phyloP scores from a whole-genome alignment of 352 stramenopile species.

The Phytophthora lateralis region DNA sequence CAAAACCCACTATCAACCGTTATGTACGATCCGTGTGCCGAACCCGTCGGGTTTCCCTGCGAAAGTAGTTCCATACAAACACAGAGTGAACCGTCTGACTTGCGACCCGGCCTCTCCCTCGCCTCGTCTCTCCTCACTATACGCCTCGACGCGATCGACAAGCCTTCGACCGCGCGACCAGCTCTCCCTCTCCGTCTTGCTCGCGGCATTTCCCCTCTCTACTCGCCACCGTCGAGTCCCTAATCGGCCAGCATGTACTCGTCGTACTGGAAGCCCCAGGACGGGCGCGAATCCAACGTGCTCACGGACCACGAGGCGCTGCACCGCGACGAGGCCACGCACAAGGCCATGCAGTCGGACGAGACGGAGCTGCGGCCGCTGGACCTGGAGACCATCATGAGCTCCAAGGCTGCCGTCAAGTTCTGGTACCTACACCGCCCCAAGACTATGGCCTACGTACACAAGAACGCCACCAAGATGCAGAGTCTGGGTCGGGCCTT shows the following conservation, averaged over 20 bases:
- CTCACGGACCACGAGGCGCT: constrained; percentile 86
- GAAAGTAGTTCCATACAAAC: constrained; percentile 11
- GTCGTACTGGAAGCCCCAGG: constrained; percentile 83
- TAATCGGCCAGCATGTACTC: constrained; percentile 69
- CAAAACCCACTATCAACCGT: too few species aligned
- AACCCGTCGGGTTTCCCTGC: neutral
- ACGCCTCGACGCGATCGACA: constrained; percentile 17
- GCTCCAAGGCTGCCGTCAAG: constrained; percentile 86
- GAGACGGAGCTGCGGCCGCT: constrained; percentile 79
- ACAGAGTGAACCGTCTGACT: constrained; percentile 4
- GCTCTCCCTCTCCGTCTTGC: too few species aligned
- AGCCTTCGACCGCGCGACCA: constrained; percentile 22
- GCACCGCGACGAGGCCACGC: constrained; percentile 76
- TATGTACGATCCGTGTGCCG: neutral
- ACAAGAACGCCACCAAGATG: constrained; percentile 90
- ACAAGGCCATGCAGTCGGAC: constrained; percentile 81
- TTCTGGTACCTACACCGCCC: constrained; percentile 90
- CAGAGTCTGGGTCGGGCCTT: constrained; percentile 80
- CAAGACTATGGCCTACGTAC: constrained; percentile 90
- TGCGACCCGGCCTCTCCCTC: constrained; percentile 13
- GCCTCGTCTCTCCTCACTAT: constrained; percentile 34
- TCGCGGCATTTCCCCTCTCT: constrained; percentile 37
- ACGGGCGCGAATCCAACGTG: constrained; percentile 72
- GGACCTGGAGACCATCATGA: constrained; percentile 89
- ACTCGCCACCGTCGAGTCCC: constrained; percentile 31